Percentiles rank a stretch among this genome's conserved stretches.
Conservation (phyloP, 805 yeast species). For the Pichia ethanolica region DNA sequence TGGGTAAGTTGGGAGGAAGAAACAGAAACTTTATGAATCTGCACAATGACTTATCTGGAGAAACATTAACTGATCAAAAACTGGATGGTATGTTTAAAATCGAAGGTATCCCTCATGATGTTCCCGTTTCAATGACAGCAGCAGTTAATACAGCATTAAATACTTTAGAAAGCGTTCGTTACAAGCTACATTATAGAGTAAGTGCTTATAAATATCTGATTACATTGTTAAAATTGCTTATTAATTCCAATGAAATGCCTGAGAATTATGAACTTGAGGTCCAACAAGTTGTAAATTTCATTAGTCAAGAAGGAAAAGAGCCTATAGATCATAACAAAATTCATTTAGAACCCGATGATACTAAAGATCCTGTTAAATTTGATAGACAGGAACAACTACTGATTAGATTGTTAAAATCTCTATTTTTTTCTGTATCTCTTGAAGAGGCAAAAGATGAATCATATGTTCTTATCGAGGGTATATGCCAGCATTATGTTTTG, state of each 20-base stretch:
- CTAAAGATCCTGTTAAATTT: constrained; percentile 42
- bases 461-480: constrained; percentile 45
- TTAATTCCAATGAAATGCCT: constrained; percentile 49
- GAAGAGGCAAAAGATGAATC: constrained; percentile 70
- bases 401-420: constrained; percentile 54
- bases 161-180: constrained; percentile 60
- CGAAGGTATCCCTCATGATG: constrained; percentile 55
- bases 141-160: constrained; percentile 75
- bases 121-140: constrained; percentile 74
- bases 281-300: constrained; percentile 39
- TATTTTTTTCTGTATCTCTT: constrained; percentile 71
- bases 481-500: constrained; percentile 74
- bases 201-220: constrained; percentile 73
- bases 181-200: constrained; percentile 58
- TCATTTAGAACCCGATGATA: constrained; percentile 31
- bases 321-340: constrained; percentile 16
- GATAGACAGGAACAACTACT: constrained; percentile 60
- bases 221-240: constrained; percentile 57
- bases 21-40: constrained; percentile 80
- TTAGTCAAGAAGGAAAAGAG: constrained; percentile 29
- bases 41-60: constrained; percentile 54
- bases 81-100: constrained; percentile 61
- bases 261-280: constrained; percentile 37
- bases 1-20: constrained; percentile 95
- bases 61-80: constrained; percentile 52